phyloP scores from a whole-genome alignment of 768 basidiomycete species.

The Polyporus arcularius region DNA sequence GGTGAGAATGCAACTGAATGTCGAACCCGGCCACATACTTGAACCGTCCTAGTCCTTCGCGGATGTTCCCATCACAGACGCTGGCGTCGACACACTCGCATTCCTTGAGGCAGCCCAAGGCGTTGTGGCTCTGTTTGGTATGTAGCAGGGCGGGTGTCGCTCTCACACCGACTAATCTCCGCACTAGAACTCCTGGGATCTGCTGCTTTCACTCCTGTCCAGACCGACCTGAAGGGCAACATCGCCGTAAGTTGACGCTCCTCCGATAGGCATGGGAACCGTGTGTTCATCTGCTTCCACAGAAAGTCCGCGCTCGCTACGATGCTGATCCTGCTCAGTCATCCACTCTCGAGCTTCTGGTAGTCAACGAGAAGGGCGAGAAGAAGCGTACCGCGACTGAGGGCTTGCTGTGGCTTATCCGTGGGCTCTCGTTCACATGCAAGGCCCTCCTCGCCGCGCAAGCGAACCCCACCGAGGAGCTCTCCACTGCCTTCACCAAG shows the following conservation, averaged over 20 bases:
- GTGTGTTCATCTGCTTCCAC: constrained; percentile 3
- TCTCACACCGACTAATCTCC: background rate
- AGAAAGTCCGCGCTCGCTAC: constrained; percentile 92
- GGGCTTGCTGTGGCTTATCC: constrained; percentile 91
- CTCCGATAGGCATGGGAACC: background rate
- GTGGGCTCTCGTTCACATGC: constrained; percentile 90
- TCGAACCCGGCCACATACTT: background rate
- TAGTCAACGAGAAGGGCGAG: constrained; percentile 80
- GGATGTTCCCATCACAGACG: constrained; percentile 83
- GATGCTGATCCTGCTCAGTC: constrained; percentile 64
- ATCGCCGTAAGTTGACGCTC: constrained; percentile 62
- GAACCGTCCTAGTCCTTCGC: constrained; percentile 73
- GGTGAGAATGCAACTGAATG: constrained; percentile 38
- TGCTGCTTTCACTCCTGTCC: constrained; percentile 79
- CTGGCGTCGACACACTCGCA: constrained; percentile 82
- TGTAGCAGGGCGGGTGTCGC: constrained; percentile 19
- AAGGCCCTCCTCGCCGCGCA: constrained; percentile 74
- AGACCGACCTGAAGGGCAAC: constrained; percentile 88
- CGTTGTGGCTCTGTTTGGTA: constrained; percentile 89
- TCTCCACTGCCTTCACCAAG: constrained; percentile 72
- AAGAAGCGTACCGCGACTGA: constrained; percentile 90
- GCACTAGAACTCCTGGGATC: constrained; percentile 79
- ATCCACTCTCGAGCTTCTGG: constrained; percentile 79
- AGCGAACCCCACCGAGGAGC: constrained; percentile 60
- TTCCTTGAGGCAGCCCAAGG: constrained; percentile 91